A percentile compares a stretch with the other conserved stretches of the same genome.
phyloP scores from a whole-genome alignment of 257 asterid genomes.

The Lycium barbarum region DNA sequence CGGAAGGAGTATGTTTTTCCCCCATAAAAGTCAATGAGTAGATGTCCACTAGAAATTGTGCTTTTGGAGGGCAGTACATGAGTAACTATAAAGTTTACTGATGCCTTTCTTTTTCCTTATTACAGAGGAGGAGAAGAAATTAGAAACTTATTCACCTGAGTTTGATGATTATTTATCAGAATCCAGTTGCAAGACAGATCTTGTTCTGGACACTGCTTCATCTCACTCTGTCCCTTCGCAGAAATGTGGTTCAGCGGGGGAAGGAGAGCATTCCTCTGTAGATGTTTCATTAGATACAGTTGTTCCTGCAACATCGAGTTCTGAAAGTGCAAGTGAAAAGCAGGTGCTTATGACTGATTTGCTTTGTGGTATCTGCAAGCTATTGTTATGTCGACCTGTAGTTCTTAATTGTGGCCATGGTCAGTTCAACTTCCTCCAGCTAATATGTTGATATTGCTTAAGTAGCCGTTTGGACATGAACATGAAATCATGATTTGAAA shows the following conservation, averaged over 20 bases:
- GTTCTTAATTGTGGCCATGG: slow-evolving; percentile 90
- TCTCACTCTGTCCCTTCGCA: slow-evolving; percentile 22
- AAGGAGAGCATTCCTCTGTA: slow-evolving; percentile 30
- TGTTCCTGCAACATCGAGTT: slow-evolving; percentile 34
- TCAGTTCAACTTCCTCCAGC: slow-evolving; percentile 33
- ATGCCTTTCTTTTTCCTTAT: slow-evolving; percentile 35
- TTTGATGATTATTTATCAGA: slow-evolving; percentile 42
- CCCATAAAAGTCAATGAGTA: neutral
- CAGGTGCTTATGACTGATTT: slow-evolving; percentile 47
- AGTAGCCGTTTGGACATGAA: no score
- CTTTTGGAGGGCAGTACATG: neutral
- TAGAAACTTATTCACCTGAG: slow-evolving; percentile 56
- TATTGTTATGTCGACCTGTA: slow-evolving; percentile 59
- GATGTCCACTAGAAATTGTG: neutral
- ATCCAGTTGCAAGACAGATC: slow-evolving; percentile 35
- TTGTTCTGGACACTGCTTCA: slow-evolving; percentile 32
- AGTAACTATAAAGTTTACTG: neutral
- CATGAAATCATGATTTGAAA: no score
- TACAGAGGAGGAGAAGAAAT: slow-evolving; percentile 68
- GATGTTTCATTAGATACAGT: slow-evolving; percentile 30
- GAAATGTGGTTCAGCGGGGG: slow-evolving; percentile 28
- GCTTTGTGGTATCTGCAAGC: slow-evolving; percentile 64
- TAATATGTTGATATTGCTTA: neutral
- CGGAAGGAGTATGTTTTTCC: neutral
- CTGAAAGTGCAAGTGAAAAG: slow-evolving; percentile 33